phyloP scores from a whole-genome alignment of 192 early-diverging fungal genomes.

The Dissophora ornata region DNA sequence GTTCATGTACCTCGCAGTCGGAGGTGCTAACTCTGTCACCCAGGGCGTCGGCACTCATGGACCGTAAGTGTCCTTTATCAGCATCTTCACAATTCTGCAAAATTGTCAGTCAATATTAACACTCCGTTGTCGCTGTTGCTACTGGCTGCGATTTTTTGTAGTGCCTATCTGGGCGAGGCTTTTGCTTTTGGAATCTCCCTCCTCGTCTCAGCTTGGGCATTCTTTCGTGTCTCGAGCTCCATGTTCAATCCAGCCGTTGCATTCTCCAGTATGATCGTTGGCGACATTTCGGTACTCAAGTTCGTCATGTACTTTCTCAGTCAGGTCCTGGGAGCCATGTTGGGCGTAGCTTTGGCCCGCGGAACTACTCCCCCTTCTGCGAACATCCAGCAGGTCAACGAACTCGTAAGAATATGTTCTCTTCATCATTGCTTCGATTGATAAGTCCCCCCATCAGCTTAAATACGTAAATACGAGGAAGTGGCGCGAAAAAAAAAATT shows the following conservation, averaged over 20 bases:
- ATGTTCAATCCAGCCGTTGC: constrained; percentile 75
- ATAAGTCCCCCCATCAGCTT: too few species aligned
- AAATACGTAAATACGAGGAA: too few species aligned
- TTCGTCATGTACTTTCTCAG: constrained; percentile 66
- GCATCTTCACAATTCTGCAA: background rate
- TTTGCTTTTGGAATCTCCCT: constrained; percentile 63
- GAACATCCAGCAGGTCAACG: constrained; percentile 17
- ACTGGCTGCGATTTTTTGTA: too few species aligned
- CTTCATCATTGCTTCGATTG: background rate
- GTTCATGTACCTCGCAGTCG: constrained; percentile 57
- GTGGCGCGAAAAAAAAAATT: too few species aligned
- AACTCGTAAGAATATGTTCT: constrained; percentile 8
- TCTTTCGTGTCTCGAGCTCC: constrained; percentile 68
- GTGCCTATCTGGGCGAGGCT: constrained; percentile 28
- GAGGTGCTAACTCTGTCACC: constrained; percentile 47
- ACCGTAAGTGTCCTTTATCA: constrained; percentile 15
- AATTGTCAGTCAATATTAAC: too few species aligned
- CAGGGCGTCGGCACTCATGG: constrained; percentile 1
- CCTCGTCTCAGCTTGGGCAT: constrained; percentile 56
- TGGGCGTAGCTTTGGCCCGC: constrained; percentile 54
- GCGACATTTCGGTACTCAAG: constrained; percentile 57
- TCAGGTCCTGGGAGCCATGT: constrained; percentile 68
- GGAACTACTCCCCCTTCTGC: constrained; percentile 29
- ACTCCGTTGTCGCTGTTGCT: background rate
- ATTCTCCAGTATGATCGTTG: constrained; percentile 64